A percentile compares a stretch with the other conserved stretches of the same genome.
Conservation (phyloP, 2,329 filamentous ascomycete species). For the Talaromyces sp. region DNA sequence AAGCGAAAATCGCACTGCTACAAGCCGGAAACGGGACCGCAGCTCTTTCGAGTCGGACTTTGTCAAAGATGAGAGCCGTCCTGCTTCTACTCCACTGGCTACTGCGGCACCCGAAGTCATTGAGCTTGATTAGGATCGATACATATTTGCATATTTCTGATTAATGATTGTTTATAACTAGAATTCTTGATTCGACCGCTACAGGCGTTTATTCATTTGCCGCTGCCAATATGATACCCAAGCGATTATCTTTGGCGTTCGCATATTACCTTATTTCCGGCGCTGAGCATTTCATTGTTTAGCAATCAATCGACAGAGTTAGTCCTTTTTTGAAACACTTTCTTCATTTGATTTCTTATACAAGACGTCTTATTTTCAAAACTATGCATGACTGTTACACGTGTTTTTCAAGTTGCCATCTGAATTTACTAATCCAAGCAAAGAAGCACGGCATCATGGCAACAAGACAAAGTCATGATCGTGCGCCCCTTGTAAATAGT, state of each 20-base stretch:
- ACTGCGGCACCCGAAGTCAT: conserved; percentile 21
- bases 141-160: background rate
- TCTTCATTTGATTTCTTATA: background rate
- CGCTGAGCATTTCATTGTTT: background rate
- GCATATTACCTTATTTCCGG: background rate
- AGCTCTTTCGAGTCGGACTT: conserved; percentile 22
- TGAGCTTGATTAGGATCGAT: conserved; percentile 23
- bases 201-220: background rate
- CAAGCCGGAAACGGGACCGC: conserved; percentile 22
- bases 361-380: background rate
- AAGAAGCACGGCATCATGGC: conserved; percentile 5
- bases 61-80: conserved; percentile 9
- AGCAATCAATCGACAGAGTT: conserved; percentile 7
- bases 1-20: conserved; percentile 2
- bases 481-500: conserved; percentile 38
- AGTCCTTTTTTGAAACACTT: background rate
- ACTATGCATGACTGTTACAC: background rate
- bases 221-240: conserved; percentile 13
- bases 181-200: background rate
- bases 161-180: background rate
- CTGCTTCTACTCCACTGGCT: conserved; percentile 1
- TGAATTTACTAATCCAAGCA: background rate
- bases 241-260: conserved; percentile 6
- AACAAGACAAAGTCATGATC: conserved; percentile 35
- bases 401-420: background rate